Evolutionary conservation across 352 stramenopile genomes (phyloP), one percentile per base, ranked within the genome.

Genomic region (Pythium phragmitis): DNA sequence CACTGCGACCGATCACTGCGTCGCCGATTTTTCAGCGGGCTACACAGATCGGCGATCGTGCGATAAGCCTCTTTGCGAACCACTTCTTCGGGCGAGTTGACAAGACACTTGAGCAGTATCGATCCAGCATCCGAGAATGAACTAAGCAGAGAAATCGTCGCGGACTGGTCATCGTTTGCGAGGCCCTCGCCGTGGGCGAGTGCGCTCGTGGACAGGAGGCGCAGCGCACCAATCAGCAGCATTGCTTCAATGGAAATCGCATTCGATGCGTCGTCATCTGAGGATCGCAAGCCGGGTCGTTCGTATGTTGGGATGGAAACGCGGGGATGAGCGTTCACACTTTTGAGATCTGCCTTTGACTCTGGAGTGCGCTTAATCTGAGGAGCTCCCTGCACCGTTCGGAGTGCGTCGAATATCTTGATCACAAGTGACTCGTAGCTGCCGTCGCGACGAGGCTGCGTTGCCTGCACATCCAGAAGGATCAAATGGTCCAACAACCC

Each of bases 401-500:
- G 36, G 7, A 59, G 52, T 16, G 52, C 13, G 3, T 48, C 52
- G 39, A 63, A 56, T 4, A 63, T 55, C 30, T 65, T 65, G n/a
- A 26, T 36, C 36, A 58, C 37, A 16, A 65, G 34, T 17, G 48
- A 58, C n/a, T 42, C 37, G 16, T 51, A 58, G 37, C 19, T 49
- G 16, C 17, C 46, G 11, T 50, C 57, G 30, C 3, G 19, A 28
- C 33, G 57, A 42, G 45, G 76, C 51, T 55, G 75, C 70, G 13
- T 63, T 71, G 51, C 13, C 11, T 51, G 21, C 30, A 58, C 26
- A 53, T 86, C 74, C 2, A 91, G 70, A 28, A 87, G 41, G 21
- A 89, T 72, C 42, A 90, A 90, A 74, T 90, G 82, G 7, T 79
- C 77, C 39, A 93, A 65, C 23, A 93, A 55, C 28, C 89, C 85